Percentiles rank a stretch among this genome's conserved stretches.
Conservation (phyloP, 805 yeast genomes). For the Starmerella sirachaensis region DNA sequence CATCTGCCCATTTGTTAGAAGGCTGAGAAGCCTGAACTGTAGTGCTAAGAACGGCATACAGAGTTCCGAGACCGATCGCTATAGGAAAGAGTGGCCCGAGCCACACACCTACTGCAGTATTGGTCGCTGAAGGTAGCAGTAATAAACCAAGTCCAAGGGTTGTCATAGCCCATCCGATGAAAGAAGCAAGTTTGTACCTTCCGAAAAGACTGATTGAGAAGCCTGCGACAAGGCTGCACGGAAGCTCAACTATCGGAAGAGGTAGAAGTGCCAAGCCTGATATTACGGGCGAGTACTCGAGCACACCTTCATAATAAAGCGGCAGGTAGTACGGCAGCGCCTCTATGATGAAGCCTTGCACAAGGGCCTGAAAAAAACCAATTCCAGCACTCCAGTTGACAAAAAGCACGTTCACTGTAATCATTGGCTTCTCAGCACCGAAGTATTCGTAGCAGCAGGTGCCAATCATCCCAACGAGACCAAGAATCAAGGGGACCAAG, state of each 20-base stretch:
- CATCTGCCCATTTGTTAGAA: conserved; percentile 18
- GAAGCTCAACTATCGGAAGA: conserved; percentile 31
- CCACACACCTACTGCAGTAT: conserved; percentile 27
- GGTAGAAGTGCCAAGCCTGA: conserved; percentile 39
- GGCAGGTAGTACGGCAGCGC: conserved; percentile 29
- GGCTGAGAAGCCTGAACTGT: conserved; percentile 23
- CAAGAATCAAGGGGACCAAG: conserved; percentile 35
- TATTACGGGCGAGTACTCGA: conserved; percentile 32
- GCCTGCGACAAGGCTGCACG: conserved; percentile 32
- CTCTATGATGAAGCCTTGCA: conserved; percentile 31
- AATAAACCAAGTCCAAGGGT: conserved; percentile 38
- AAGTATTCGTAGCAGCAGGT: conserved; percentile 27
- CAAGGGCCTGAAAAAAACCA: conserved; percentile 30
- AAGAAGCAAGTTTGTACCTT: conserved; percentile 31
- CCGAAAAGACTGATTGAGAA: conserved; percentile 30
- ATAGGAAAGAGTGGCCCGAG: conserved; percentile 36
- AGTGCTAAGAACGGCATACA: conserved; percentile 31
- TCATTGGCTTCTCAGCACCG: conserved; percentile 34
- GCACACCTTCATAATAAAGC: conserved; percentile 40
- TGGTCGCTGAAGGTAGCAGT: conserved; percentile 30
- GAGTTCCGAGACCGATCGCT: conserved; percentile 38
- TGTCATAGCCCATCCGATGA: conserved; percentile 30
- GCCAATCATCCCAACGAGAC: conserved; percentile 21
- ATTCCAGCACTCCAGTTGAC: conserved; percentile 29
- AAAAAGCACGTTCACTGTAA: conserved; percentile 31